phyloP scores from a whole-genome alignment of 1,139 yeast genomes.

The Kurtzmaniella natalensis region DNA sequence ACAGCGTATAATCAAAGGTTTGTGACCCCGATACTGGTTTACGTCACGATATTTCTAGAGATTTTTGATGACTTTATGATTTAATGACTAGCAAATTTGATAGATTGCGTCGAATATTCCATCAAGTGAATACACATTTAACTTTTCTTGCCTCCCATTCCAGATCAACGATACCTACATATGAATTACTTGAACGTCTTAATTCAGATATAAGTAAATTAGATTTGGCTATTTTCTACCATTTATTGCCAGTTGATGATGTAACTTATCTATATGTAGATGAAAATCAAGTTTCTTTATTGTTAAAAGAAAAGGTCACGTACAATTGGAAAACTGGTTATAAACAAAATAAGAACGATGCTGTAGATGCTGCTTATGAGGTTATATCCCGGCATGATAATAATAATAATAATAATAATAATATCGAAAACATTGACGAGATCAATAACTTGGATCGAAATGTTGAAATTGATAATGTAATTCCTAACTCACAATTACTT shows the following conservation, averaged over 20 bases:
- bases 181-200: conserved; percentile 29
- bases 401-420: conserved; percentile 6
- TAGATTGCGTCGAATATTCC: conserved; percentile 16
- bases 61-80: too few species aligned
- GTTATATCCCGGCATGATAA: conserved; percentile 7
- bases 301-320: conserved; percentile 28
- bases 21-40: too few species aligned
- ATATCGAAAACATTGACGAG: conserved; percentile 16
- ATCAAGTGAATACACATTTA: conserved; percentile 37
- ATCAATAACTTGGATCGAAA: too few species aligned
- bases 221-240: conserved; percentile 63
- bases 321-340: conserved; percentile 43
- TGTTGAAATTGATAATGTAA: too few species aligned
- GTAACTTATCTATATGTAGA: conserved; percentile 67
- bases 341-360: conserved; percentile 30
- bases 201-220: conserved; percentile 23
- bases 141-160: conserved; percentile 42
- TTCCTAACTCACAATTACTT: conserved; percentile 47
- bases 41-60: too few species aligned
- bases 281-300: conserved; percentile 53
- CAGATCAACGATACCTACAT: conserved; percentile 37
- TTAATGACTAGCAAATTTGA: not conserved
- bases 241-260: conserved; percentile 65
- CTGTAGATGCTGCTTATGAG: conserved; percentile 30
- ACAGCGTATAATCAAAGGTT: too few species aligned